Evolutionary conservation across 2,329 filamentous ascomycete species (phyloP), one percentile per base, ranked within the genome.

Genomic region (Colletotrichum theobromicola): DNA sequence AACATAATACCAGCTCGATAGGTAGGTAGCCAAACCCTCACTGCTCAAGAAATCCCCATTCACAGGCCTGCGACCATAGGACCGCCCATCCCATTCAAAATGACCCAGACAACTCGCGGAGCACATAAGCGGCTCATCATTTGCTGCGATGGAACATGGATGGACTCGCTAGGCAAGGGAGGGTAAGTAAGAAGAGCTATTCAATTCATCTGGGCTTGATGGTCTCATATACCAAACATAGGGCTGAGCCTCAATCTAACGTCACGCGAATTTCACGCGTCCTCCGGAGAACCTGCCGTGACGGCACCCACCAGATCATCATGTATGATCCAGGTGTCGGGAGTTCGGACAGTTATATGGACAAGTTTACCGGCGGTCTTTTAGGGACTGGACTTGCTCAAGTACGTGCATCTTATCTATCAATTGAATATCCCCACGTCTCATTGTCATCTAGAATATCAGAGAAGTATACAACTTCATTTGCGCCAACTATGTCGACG

Each of bases 391-490:
- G 90, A 1, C 87, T 91, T 62, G 84, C 86, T 34, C 88, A 90
- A 82, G 87, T 88, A 74, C 66, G 83, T 55, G n/a, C 1, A 15
- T 26, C 10, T 18, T 24, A 42, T 21, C 9, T 21, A n/a, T 2
- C 9, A n/a, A 12, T 18, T 10, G 2, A 26, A 21, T 63, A 3
- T 15, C 8, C 4, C 13, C 16, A 9, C 26, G 4, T 24, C 18
- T 13, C 4, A 16, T 18, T 30, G 57, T 64, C 53, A 76, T 30
- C 9, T 77, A 93, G 84, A 81, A 84, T 70, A 87, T 93, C 66
- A 87, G 90, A 12, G 91, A 92, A 80, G 89, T 90, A 2, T 93
- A 93, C 78, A 85, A 88, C 5, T 93, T 92, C 78, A 83, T 93
- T 2, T 91, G 89, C 68, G 87, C 89, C 77, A 93, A 93, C 81